Evolutionary conservation across 1,139 yeast genomes (phyloP), one percentile per base, ranked within the genome.

Genomic region (Debaryomyces sp.): DNA sequence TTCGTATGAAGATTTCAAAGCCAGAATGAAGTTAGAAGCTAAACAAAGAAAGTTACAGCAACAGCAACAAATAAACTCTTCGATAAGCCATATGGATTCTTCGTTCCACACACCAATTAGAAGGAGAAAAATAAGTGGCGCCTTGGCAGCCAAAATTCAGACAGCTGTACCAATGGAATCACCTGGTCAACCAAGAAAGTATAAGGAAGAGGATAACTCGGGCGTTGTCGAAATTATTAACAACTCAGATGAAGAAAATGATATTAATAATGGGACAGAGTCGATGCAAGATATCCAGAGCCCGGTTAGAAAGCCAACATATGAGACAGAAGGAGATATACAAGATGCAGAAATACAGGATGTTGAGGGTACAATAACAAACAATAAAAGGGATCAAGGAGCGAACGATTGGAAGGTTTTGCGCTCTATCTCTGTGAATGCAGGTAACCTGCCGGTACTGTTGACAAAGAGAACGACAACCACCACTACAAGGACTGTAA

Each of bases 141-240:
- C 85, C 15, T 77, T 87, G 49, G 87, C 87, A 39, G 79, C 82
- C 39, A 81, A 85, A 52, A 81, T 84, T 35, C 87, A 81, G 57
- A 80, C 85, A 17, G 95, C 94, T 0, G 91, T 94, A 24, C 99
- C 98, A 2, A 82, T 81, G 55, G 90, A 90, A 44, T 89, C 97
- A 1, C 98, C 99, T 0, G 99, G 99, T 1, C 99, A 94, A 68
- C 99, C 99, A 30, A 81, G 99, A 63, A 94, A 94, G 62, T 78
- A 78, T 41, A 61, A 77, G 59, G 66, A 76, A 51, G 65, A 62
- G 10, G 58, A 62, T 39, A 54, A 59, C 47, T 55, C 70, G 15
- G 61, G 68, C 15, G 51, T 62, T 15, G 63, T 62, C 9, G 74
- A 67, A 39, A 58, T 70, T 26, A 57, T 66, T 40, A 73, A 71